These are phyloP conservation scores for Stramenopiles sp. DNA, from an alignment of 352 stramenopile genomes.

Conservation along the genomic window DNA sequence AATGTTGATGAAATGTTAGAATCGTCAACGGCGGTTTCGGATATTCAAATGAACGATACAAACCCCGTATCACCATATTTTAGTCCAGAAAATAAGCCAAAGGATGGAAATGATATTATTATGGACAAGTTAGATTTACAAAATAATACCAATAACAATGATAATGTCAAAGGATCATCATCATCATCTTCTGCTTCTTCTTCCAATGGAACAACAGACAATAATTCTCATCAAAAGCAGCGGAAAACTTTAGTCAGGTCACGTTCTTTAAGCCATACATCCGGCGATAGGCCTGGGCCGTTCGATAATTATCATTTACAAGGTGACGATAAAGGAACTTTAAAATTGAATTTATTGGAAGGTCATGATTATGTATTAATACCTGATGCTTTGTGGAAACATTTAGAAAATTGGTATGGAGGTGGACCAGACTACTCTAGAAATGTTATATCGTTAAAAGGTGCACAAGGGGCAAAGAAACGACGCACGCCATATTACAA, in stretches of 20 bases:
- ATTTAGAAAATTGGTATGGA: not conserved
- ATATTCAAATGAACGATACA: not conserved
- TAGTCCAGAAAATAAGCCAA: too few relatives aligned
- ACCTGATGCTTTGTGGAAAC: not conserved
- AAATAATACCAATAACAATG: too few relatives aligned
- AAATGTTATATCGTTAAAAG: not conserved
- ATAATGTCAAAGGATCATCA: too few relatives aligned
- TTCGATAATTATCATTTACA: conserved; percentile 1
- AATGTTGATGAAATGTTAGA: too few relatives aligned
- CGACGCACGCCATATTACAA: not conserved
- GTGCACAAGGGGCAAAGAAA: not conserved
- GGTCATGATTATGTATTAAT: conserved; percentile 2
- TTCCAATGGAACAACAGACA: too few relatives aligned
- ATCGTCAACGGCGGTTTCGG: not conserved
- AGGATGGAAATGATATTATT: too few relatives aligned
- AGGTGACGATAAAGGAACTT: not conserved
- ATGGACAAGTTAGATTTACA: too few relatives aligned
- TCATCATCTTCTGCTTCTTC: too few relatives aligned
- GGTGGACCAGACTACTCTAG: not conserved
- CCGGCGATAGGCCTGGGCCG: not conserved
- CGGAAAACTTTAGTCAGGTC: not conserved
- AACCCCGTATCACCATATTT: not conserved
- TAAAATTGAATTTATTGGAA: conserved; percentile 4
- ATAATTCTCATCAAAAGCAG: too few relatives aligned
- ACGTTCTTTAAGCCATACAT: conserved; percentile 3